Percentiles rank a stretch among this genome's conserved stretches.
Evolutionary conservation across 306 rosid genomes (phyloP).

Genomic region (Cucumis cinereus): DNA sequence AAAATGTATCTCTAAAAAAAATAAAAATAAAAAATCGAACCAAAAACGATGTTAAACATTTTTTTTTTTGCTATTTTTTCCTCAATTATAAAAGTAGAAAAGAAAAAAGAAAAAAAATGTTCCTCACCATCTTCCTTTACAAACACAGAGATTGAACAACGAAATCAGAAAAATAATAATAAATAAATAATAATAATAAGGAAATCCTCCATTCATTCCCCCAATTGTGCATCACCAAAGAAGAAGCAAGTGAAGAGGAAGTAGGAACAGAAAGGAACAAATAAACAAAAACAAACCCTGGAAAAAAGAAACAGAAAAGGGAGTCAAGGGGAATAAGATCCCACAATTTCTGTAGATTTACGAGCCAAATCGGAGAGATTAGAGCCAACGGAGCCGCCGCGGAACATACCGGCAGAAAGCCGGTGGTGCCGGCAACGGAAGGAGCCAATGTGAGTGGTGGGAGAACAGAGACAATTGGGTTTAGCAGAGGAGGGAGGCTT

Average conservation of each 20-base stretch:
- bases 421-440: constrained; percentile 6
- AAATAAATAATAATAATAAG: no score
- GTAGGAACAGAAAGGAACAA: background rate
- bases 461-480: background rate
- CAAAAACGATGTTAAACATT: no score
- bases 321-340: background rate
- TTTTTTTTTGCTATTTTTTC: no score
- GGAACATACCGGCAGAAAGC: background rate
- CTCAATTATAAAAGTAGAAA: no score
- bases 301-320: no score
- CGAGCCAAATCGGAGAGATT: background rate
- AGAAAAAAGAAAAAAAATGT: no score
- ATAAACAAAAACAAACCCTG: background rate
- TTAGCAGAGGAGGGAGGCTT: background rate
- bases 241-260: background rate
- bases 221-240: background rate
- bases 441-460: background rate
- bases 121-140: no score
- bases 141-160: no score
- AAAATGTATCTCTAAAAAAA: no score
- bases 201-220: no score
- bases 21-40: no score
- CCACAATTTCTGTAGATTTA: background rate
- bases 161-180: no score
- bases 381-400: constrained; percentile 1